These are phyloP conservation scores for Boletellus deceptivus DNA, from an alignment of 1,284 basidiomycete species.

Conservation along the genomic window DNA sequence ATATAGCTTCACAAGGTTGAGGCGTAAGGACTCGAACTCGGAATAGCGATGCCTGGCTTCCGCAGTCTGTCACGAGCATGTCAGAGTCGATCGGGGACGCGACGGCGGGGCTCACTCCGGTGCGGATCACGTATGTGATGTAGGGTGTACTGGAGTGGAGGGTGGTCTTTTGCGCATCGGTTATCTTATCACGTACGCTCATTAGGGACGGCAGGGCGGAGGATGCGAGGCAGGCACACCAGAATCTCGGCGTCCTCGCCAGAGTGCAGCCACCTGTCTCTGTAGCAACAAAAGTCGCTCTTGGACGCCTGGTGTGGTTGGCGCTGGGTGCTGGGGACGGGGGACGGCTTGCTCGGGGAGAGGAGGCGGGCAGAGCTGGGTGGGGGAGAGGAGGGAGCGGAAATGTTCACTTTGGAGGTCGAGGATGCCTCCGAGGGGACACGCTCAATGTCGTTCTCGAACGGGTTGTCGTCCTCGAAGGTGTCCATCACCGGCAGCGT, in stretches of 20 bases:
- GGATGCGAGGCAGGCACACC: conserved; percentile 45
- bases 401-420: conserved; percentile 57
- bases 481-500: conserved; percentile 49
- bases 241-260: conserved; percentile 77
- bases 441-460: conserved; percentile 62
- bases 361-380: conserved; percentile 40
- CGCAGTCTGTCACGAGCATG: conserved; percentile 52
- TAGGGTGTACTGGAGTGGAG: conserved; percentile 85
- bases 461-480: conserved; percentile 80
- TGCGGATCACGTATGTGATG: conserved; percentile 91
- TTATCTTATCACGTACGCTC: conserved; percentile 57
- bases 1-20: conserved; percentile 83
- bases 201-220: conserved; percentile 11
- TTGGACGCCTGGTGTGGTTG: conserved; percentile 54
- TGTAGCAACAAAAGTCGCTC: conserved; percentile 71
- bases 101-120: conserved; percentile 59
- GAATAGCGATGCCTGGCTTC: conserved; percentile 92
- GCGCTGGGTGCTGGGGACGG: conserved; percentile 53
- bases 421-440: conserved; percentile 65
- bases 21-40: conserved; percentile 92
- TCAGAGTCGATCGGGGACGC: conserved; percentile 6
- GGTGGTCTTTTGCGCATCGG: conserved; percentile 93
- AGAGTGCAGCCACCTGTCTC: conserved; percentile 74
- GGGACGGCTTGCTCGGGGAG: conserved; percentile 46
- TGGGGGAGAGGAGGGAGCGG: conserved; percentile 62